Evolutionary conservation across 345 rosid species (phyloP).

Genomic region (Eucalyptus pauciflora): DNA sequence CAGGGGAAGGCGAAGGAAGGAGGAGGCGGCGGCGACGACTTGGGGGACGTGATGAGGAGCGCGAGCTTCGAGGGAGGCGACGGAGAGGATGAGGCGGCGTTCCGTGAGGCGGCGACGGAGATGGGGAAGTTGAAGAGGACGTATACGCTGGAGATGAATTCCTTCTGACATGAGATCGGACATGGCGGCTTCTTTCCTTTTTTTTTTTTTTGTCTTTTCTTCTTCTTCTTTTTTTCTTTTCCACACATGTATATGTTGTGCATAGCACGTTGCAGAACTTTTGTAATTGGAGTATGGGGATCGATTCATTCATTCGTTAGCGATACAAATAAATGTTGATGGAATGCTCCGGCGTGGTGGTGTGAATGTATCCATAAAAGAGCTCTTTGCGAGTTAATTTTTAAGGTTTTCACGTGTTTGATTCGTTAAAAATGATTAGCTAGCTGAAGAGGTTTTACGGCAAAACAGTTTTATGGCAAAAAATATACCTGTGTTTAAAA

Average conservation of each 20-base stretch:
- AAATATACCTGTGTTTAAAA: no score
- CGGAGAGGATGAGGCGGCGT: background rate
- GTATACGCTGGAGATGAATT: slow-evolving; percentile 29
- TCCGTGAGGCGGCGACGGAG: slow-evolving; percentile 25
- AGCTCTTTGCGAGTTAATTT: background rate
- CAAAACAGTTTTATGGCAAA: no score
- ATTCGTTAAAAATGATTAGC: background rate
- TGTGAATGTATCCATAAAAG: background rate
- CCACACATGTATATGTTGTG: background rate
- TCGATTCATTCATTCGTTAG: background rate
- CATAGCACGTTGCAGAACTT: background rate
- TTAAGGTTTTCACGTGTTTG: background rate
- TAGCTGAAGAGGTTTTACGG: background rate
- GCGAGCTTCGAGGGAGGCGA: background rate
- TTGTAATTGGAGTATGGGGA: background rate
- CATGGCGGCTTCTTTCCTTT: background rate
- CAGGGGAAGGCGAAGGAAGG: background rate
- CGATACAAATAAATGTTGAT: background rate
- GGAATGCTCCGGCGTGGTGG: background rate
- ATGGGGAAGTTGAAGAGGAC: slow-evolving; percentile 27
- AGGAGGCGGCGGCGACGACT: background rate
- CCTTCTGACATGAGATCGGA: slow-evolving; percentile 10
- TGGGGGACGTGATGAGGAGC: background rate
- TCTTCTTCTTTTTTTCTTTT: background rate
- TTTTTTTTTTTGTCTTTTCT: background rate